Conservation (phyloP, 2,329 filamentous ascomycete species). For the Nigrospora osmanthi region DNA sequence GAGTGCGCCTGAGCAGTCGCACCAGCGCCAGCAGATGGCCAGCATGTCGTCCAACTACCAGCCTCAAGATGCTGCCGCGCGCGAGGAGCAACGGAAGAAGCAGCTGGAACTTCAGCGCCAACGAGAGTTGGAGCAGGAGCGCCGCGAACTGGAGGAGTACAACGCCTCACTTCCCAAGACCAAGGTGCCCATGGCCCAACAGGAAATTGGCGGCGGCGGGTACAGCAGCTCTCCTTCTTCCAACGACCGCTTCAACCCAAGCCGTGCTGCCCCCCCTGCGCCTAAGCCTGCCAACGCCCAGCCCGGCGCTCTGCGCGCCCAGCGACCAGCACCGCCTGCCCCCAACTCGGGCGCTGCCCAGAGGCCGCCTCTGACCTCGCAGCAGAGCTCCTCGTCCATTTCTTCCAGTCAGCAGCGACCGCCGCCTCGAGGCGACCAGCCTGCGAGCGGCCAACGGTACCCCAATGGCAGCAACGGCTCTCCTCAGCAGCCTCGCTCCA, state of each 20-base stretch:
- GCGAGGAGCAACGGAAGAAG: constrained; percentile 54
- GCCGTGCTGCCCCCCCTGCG: constrained; percentile 74
- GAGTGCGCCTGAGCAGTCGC: constrained; percentile 35
- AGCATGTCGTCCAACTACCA: constrained; percentile 47
- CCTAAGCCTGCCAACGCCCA: constrained; percentile 54
- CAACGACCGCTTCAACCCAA: constrained; percentile 72
- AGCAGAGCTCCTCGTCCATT: constrained; percentile 40
- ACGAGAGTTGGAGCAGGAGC: constrained; percentile 55
- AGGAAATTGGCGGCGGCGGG: constrained; percentile 73
- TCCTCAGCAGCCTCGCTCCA: constrained; percentile 35
- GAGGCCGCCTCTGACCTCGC: constrained; percentile 40
- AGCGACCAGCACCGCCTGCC: constrained; percentile 75
- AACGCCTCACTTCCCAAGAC: constrained; percentile 83
- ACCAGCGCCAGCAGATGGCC: constrained; percentile 52
- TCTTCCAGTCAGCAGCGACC: constrained; percentile 32
- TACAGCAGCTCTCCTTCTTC: constrained; percentile 37
- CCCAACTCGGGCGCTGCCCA: constrained; percentile 30
- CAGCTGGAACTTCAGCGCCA: constrained; percentile 53
- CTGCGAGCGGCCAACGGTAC: constrained; percentile 45
- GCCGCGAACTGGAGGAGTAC: constrained; percentile 77
- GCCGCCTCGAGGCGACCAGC: constrained; percentile 38
- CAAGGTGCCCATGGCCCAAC: constrained; percentile 74
- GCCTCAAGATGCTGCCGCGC: constrained; percentile 34
- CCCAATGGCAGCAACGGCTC: constrained; percentile 45
- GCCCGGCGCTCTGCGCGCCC: constrained; percentile 53